phyloP scores from a whole-genome alignment of 192 early-diverging fungal genomes.

The Borealophlyctis nickersoniae region DNA sequence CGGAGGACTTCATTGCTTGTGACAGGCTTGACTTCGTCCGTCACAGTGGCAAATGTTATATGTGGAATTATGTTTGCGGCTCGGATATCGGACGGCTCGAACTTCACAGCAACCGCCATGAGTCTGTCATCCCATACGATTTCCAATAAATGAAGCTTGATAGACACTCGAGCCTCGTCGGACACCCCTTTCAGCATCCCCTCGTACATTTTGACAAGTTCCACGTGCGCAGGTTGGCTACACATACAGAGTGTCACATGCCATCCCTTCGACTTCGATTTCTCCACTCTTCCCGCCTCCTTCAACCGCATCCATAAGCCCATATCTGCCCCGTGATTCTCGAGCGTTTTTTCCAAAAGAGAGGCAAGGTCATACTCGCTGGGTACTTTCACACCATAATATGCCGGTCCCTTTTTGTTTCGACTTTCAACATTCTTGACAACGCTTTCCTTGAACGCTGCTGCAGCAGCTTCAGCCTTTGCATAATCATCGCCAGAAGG shows the following conservation, averaged over 20 bases:
- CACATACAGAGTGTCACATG: slow-evolving; percentile 33
- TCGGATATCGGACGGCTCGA: slow-evolving; percentile 1
- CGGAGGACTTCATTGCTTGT: slow-evolving; percentile 32
- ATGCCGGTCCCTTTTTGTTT: slow-evolving; percentile 6
- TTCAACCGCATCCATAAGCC: slow-evolving; percentile 1
- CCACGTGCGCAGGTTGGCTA: neutral
- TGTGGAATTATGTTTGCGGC: slow-evolving; percentile 30
- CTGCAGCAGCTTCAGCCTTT: slow-evolving; percentile 48
- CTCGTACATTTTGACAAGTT: neutral
- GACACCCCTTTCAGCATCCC: neutral
- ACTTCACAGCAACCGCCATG: slow-evolving; percentile 22
- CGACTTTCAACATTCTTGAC: slow-evolving; percentile 25
- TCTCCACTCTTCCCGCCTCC: neutral
- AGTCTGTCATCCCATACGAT: slow-evolving; percentile 30
- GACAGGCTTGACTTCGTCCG: slow-evolving; percentile 25
- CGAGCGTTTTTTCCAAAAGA: slow-evolving; percentile 18
- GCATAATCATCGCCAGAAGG: slow-evolving; percentile 49
- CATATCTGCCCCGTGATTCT: neutral
- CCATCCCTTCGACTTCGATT: slow-evolving; percentile 9
- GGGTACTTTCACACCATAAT: slow-evolving; percentile 27
- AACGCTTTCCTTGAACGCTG: slow-evolving; percentile 19
- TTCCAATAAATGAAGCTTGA: slow-evolving; percentile 5
- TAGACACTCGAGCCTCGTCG: neutral
- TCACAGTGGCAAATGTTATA: slow-evolving; percentile 30
- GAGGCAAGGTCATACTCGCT: neutral